Evolutionary conservation across 192 early-diverging fungal species (phyloP), one percentile per base, ranked within the genome.

Genomic region (Entomortierella parvispora): DNA sequence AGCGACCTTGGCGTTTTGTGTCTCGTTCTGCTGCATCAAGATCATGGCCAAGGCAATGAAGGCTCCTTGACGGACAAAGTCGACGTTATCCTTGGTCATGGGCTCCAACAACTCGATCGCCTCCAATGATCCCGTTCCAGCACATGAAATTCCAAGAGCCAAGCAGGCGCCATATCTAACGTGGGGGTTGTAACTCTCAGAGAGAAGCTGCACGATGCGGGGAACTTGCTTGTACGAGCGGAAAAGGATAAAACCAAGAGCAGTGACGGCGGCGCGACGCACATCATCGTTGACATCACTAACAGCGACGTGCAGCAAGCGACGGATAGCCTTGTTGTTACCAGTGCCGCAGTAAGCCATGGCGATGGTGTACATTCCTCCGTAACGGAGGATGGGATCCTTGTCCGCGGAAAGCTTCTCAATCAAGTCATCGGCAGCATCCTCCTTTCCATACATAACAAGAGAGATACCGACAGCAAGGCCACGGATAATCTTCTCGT

Each of bases 401-500:
- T 99, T 97, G 82, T 99, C 95, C 2, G 87, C 78, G 28, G 86
- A 82, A 14, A 99, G 88, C 61, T 87, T 83, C 68, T 95, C 94
- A 44, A 99, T 90, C 51, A 99, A 68, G n/a, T 67, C 79, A 80
- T 99, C 98, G 5, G 98, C 98, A 47, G 90, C 90, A 79, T 98
- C 96, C 81, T 98, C 96, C 69, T 90, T 90, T 17, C 95, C 98
- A 80, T 96, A 99, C 96, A 99, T 97, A 20, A 99, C 91, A 56
- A 99, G 76, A 0, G 96, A 90, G 54, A 99, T 93, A 52, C 98
- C 97, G 28, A 98, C 85, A 10, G 97, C 92, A 62, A 98, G 82
- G 50, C 96, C 95, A 37, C 98, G 94, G 59, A 99, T 99, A 65
- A 99, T 99, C 86, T 99, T 99, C 70, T 99, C 98, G 82, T 99